Base-by-base conservation (phyloP, 2,329 filamentous ascomycete genomes). In the Sordariomycetes sp. region DNA sequence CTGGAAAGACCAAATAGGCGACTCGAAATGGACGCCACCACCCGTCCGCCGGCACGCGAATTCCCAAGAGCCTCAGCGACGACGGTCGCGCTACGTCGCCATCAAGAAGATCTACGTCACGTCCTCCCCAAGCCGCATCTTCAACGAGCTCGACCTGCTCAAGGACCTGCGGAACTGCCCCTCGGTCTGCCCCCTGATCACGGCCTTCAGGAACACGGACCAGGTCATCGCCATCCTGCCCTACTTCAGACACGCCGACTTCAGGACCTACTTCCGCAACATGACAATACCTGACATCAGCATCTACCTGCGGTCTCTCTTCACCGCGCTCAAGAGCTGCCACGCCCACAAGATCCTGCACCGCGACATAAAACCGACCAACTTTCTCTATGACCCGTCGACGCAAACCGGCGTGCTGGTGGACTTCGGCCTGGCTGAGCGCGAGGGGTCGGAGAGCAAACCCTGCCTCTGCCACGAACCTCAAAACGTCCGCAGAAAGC, bases 101-200 rank as follows among this genome's bases (percentile, higher is more conserved):
- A 85, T 98, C 59, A 98, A 98, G 65, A 98, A 98, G 65, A 98
- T 98, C 47, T 98, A 98, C 57, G 92, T 96, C 43, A 98, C 93
- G 1, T 95, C 88, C 42, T 95, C 87, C 45, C 92, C 92, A 0
- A 72, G 80, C 19, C 84, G 92, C 30, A 96, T 98, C 46, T 76
- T 94, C 52, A 98, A 98, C 61, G 92, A 98, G 59, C 78, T 98
- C 14, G 90, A 96, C 48, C 72, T 98, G 16, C 75, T 98, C 16
- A 79, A 94, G 53, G 87, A 94, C 53, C 73, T 98, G 8, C 76
- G 83, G 32, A 75, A 82, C 37, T 94, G 83, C 39, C 72, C 77
- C 25, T 86, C 86, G 3, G 88, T 98, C 18, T 96, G 92, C 47
- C 90, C 92, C 21, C 72, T 98, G 15, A 94, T 98, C 55, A 98